Evolutionary conservation across 129 eudicot genomes (phyloP), one percentile per base, ranked within the genome.

Genomic region (Centella asiatica): DNA sequence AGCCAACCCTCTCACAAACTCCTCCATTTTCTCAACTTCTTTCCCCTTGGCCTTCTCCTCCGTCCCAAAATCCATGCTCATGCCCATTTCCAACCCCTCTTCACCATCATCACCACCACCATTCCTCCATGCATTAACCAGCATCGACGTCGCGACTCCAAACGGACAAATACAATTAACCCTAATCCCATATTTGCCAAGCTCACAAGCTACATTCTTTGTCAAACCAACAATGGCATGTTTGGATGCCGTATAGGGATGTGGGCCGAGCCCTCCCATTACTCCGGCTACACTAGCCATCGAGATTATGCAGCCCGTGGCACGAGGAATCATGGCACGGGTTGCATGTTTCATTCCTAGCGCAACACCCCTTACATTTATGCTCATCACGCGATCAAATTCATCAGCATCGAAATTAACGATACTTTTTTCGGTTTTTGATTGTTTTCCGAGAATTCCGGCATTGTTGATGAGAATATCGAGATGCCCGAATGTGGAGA

Each of bases 161-260:
- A 77, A 90, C 10, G 98, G 98, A 2, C 95, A 90, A 25, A 90
- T 84, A 60, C 95, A 83, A n/a, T 90, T 90, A 10, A 90, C 98
- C 66, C 94, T 48, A 1, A 90, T 82, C 51, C 98, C 98, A 14
- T 79, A 64, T 52, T 66, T 47, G 5, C 98, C 98, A 64, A 90
- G 52, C 61, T 87, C 98, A 51, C 87, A 84, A 0, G 95, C 94
- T n/a, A 78, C 72, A 44, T 90, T 90, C 70, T 87, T 84, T 5
- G 95, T 83, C 22, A 90, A 76, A 54, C 98, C 98, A 0, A 90
- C 80, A 20, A 87, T 72, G 3, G 95, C 98, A 19, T 90, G 98
- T 57, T 90, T 87, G 1, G 97, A 86, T 8, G 95, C 87, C 10
- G 95, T 83, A 74, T 90, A 90, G 0, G 88, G 68, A 31, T 90